These are phyloP conservation scores for Excoecaria agallocha DNA, from an alignment of 345 rosid species.

Conservation along the genomic window DNA sequence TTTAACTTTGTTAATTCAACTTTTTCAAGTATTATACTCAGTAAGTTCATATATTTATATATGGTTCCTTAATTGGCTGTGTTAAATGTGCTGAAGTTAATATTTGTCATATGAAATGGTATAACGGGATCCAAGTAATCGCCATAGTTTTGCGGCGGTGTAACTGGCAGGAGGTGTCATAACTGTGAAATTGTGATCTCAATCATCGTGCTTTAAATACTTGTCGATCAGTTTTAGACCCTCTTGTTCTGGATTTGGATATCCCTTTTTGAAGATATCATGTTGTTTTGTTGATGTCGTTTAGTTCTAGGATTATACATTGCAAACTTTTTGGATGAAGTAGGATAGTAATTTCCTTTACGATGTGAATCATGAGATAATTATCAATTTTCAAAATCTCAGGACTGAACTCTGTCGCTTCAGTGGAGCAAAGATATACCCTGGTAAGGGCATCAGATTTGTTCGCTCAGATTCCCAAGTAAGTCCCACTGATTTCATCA, in stretches of 20 bases:
- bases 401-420: slow-evolving; percentile 71
- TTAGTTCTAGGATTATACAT: neutral
- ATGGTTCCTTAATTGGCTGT: neutral
- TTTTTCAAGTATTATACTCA: no score
- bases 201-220: neutral
- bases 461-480: slow-evolving; percentile 32
- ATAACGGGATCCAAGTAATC: neutral
- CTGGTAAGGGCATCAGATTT: slow-evolving; percentile 28
- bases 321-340: neutral
- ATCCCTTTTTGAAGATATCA: neutral
- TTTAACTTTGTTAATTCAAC: no score
- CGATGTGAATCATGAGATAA: neutral
- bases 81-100: neutral
- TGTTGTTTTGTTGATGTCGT: neutral
- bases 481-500: no score
- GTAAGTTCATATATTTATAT: no score
- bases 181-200: neutral
- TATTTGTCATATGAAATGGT: neutral
- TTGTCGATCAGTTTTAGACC: neutral
- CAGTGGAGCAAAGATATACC: slow-evolving; percentile 37
- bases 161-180: neutral
- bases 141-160: neutral
- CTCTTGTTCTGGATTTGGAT: neutral
- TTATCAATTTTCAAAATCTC: neutral
- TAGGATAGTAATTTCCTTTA: neutral